These are phyloP conservation scores for Verticillium klebahnii DNA, from an alignment of 2,329 filamentous ascomycete genomes.

Conservation along the genomic window DNA sequence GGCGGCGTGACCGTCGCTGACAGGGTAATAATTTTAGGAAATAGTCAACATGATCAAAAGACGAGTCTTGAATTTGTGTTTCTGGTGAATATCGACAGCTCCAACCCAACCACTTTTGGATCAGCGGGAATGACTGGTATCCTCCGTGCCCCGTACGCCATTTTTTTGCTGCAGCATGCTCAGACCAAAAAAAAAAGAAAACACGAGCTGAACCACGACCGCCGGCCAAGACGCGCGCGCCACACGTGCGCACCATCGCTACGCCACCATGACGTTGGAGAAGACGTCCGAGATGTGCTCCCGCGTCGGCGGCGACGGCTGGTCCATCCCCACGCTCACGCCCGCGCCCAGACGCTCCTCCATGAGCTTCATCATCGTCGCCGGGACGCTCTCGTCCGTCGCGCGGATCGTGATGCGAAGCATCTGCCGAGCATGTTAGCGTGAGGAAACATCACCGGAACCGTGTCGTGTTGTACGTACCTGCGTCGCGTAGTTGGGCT, in stretches of 20 bases:
- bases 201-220: background rate
- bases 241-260: background rate
- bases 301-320: constrained; percentile 32
- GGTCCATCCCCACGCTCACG: constrained; percentile 24
- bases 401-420: constrained; percentile 89
- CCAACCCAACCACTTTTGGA: background rate
- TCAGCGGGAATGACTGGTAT: constrained; percentile 3
- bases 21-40: background rate
- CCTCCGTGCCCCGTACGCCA: constrained; percentile 1
- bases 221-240: background rate
- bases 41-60: background rate
- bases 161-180: background rate
- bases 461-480: constrained; percentile 40
- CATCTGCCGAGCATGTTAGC: constrained; percentile 59
- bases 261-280: constrained; percentile 50
- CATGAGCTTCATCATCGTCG: constrained; percentile 78
- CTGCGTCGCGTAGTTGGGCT: constrained; percentile 89
- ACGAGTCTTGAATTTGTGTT: background rate
- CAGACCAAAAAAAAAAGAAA: background rate
- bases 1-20: constrained; percentile 21
- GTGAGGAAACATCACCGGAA: background rate
- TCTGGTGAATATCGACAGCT: constrained; percentile 1
- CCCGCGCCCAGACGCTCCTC: constrained; percentile 69
- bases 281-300: constrained; percentile 52
- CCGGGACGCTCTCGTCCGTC: constrained; percentile 85